Evolutionary conservation across 805 yeast genomes (phyloP).

Genomic region (Yamadazyma laniorum): DNA sequence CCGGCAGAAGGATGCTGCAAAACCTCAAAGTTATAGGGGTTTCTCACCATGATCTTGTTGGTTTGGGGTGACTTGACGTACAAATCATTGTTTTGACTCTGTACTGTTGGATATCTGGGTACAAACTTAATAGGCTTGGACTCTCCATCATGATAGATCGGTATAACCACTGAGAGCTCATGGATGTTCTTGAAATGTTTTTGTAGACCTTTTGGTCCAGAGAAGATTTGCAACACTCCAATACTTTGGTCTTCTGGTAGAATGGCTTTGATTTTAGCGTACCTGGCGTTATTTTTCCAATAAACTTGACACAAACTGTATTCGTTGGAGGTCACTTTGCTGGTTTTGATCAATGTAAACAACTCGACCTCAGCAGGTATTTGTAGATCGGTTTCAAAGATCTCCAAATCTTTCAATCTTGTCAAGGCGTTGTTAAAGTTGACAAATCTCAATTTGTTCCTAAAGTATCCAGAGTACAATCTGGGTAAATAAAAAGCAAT

Average conservation of each 20-base stretch:
- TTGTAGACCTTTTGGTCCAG: conserved; percentile 63
- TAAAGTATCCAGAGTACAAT: conserved; percentile 77
- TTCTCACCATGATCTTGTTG: conserved; percentile 52
- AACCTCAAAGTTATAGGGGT: conserved; percentile 63
- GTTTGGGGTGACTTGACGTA: conserved; percentile 87
- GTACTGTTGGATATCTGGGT: conserved; percentile 68
- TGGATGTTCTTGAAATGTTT: conserved; percentile 56
- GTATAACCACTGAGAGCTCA: conserved; percentile 71
- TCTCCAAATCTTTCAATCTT: conserved; percentile 68
- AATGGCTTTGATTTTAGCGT: conserved; percentile 75
- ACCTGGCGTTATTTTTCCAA: conserved; percentile 61
- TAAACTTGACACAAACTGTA: conserved; percentile 74
- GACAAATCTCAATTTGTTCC: conserved; percentile 53
- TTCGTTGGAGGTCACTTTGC: conserved; percentile 46
- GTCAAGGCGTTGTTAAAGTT: conserved; percentile 78
- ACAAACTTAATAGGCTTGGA: conserved; percentile 66
- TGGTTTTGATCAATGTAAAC: conserved; percentile 55
- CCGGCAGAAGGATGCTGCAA: conserved; percentile 60
- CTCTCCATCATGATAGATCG: conserved; percentile 69
- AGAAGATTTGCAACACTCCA: conserved; percentile 75
- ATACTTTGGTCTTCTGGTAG: conserved; percentile 66
- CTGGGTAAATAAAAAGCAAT: conserved; percentile 81
- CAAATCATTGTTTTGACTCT: conserved; percentile 66
- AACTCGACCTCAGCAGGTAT: conserved; percentile 72
- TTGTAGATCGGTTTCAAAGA: conserved; percentile 72